These are phyloP conservation scores for Quercus phellos DNA, from an alignment of 331 rosid genomes.

Conservation along the genomic window DNA sequence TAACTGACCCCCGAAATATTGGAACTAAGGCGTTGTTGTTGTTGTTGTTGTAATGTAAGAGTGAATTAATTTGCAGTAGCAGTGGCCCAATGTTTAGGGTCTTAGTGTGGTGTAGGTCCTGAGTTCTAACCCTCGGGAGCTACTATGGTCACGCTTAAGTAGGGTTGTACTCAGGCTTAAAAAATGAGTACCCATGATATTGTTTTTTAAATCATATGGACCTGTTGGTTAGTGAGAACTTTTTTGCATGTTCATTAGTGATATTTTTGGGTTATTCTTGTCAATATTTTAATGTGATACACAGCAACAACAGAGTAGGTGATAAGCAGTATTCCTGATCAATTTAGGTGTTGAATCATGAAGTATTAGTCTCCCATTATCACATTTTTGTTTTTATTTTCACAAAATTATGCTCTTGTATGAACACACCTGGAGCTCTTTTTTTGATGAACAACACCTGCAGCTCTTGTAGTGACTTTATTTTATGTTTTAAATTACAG, in stretches of 20 bases:
- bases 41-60: neutral
- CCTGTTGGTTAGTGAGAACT: neutral
- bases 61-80: neutral
- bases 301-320: neutral
- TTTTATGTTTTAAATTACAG: constrained; percentile 34
- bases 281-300: neutral
- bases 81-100: no score
- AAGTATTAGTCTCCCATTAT: constrained; percentile 8
- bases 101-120: no score
- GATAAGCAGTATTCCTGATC: neutral
- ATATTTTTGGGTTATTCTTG: neutral
- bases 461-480: constrained; percentile 3
- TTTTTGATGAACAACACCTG: neutral
- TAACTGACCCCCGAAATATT: no score
- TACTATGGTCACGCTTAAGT: no score
- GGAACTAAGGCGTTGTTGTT: no score
- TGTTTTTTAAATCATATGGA: neutral
- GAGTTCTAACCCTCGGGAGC: no score
- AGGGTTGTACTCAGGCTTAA: no score
- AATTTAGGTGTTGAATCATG: constrained; percentile 10
- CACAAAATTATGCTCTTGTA: constrained; percentile 9
- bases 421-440: neutral
- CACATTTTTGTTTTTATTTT: constrained; percentile 12
- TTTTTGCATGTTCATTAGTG: neutral
- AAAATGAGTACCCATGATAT: neutral